Percentiles rank a stretch among this genome's conserved stretches.
These are phyloP conservation scores for Plasmodiophora brassicae DNA, from an alignment of 208 protist genomes.

Conservation along the genomic window DNA sequence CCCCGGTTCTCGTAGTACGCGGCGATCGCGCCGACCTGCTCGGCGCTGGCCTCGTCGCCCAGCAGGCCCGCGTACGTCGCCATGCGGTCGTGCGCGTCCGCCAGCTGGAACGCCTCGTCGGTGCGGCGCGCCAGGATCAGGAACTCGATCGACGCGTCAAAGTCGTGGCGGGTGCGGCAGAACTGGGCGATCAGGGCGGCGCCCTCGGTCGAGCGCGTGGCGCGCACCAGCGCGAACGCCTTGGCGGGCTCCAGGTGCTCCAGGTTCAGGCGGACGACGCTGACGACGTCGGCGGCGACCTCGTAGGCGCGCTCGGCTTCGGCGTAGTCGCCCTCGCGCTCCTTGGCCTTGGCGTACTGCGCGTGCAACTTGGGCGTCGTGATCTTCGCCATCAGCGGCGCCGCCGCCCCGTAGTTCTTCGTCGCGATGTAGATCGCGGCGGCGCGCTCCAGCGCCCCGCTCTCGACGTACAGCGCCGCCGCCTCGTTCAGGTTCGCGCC, in stretches of 20 bases:
- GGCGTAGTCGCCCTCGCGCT: conserved; percentile 70
- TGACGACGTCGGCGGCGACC: conserved; percentile 85
- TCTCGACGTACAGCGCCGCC: conserved; percentile 80
- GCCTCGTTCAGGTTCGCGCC: conserved; percentile 86
- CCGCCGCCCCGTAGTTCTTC: conserved; percentile 53
- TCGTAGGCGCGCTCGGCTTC: conserved; percentile 84
- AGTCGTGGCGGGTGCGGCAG: conserved; percentile 74
- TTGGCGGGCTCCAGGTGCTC: conserved; percentile 68
- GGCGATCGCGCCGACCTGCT: conserved; percentile 50
- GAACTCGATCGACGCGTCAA: conserved; percentile 85
- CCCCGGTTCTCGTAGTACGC: conserved; percentile 79
- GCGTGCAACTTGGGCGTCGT: conserved; percentile 71
- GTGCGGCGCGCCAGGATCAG: conserved; percentile 82
- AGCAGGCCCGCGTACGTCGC: conserved; percentile 42
- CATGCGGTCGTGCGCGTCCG: conserved; percentile 59
- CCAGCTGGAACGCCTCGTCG: conserved; percentile 83
- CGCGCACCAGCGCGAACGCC: conserved; percentile 86
- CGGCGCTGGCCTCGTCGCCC: conserved; percentile 12
- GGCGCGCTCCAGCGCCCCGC: conserved; percentile 76
- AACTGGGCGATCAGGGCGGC: conserved; percentile 80
- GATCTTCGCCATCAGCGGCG: conserved; percentile 62
- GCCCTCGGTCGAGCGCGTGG: conserved; percentile 78
- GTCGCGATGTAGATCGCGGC: conserved; percentile 84
- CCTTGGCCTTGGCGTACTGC: conserved; percentile 42
- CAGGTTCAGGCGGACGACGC: conserved; percentile 85